A percentile compares a stretch with the other conserved stretches of the same genome.
These are phyloP conservation scores for Powellomyces hirtus DNA, from an alignment of 192 early-diverging fungal genomes.

Conservation along the genomic window DNA sequence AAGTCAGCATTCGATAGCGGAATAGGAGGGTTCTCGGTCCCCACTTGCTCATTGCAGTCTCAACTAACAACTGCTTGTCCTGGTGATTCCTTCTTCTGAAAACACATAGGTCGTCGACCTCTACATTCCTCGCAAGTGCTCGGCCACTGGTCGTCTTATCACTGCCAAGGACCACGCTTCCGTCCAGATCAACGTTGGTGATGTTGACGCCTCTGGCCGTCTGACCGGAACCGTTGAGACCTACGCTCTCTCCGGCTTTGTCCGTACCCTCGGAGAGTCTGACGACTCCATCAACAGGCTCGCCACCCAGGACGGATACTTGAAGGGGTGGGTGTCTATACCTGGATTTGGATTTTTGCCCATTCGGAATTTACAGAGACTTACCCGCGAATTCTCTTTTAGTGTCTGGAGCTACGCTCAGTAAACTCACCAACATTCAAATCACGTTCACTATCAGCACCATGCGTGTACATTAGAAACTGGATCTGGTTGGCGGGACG, in stretches of 20 bases:
- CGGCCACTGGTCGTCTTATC: constrained; percentile 97
- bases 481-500: too few species aligned
- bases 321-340: constrained; percentile 53
- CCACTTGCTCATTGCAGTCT: too few species aligned
- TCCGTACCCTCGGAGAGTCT: constrained; percentile 84
- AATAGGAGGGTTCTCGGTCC: too few species aligned
- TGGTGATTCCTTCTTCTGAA: too few species aligned
- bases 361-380: too few species aligned
- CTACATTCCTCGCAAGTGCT: constrained; percentile 97
- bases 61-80: too few species aligned
- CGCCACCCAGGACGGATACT: constrained; percentile 65
- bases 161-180: constrained; percentile 98
- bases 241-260: constrained; percentile 90
- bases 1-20: too few species aligned
- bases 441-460: too few species aligned
- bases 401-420: constrained; percentile 32
- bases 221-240: constrained; percentile 73
- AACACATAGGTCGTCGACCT: constrained; percentile 84
- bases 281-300: constrained; percentile 98
- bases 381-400: background rate
- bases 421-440: background rate
- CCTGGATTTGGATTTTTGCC: too few species aligned
- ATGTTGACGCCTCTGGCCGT: constrained; percentile 83
- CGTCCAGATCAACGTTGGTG: constrained; percentile 96
- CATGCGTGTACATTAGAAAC: too few species aligned